Base-by-base conservation (phyloP, 495 filamentous ascomycete species). In the Glutinoglossum americanum region DNA sequence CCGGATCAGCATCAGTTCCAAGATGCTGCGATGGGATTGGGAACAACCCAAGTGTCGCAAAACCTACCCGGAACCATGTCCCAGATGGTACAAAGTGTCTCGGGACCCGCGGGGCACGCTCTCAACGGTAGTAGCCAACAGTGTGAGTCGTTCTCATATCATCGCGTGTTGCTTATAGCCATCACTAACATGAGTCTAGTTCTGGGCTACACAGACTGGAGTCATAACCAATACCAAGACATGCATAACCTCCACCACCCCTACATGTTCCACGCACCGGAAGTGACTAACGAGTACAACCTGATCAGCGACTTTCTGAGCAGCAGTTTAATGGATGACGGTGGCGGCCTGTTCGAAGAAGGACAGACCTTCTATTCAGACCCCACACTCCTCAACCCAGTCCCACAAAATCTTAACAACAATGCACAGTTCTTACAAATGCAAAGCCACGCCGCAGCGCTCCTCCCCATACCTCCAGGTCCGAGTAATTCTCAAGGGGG, bases 251-350 rank as follows among this genome's bases (percentile, higher is more conserved):
- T 89, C 64, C 85, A 96, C 70, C 85, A 88, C 57, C 89, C 84
- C 62, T 96, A 92, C 72, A 89, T 94, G 84, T 90, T 96, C 71
- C 87, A 86, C 67, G 82, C 88, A 27, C 87, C 87, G 58, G 92
- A 99, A 68, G 84, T 94, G 60, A 87, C 85, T 30, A 89, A 87
- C 68, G 92, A 99, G 70, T 96, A 94, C 66, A 94, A 94, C 64
- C 73, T 96, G 58, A 78, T 99, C 60, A 94, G 93, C 62, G 89
- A 97, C 68, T 99, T 97, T 66, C 78, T 97, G 60, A 89, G 83
- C 67, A 89, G 80, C 61, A 89, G 83, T 68, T 70, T 97, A 32
- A 70, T 94, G 53, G 88, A 95, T 65, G 89, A 94, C 66, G 68
- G 76, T 57, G 79, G 80, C 56, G 44, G 44, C n/a, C 47, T 55